A percentile compares a stretch with the other conserved stretches of the same genome.
phyloP scores from a whole-genome alignment of 75 land plant species.

The Gnetum montanum region DNA sequence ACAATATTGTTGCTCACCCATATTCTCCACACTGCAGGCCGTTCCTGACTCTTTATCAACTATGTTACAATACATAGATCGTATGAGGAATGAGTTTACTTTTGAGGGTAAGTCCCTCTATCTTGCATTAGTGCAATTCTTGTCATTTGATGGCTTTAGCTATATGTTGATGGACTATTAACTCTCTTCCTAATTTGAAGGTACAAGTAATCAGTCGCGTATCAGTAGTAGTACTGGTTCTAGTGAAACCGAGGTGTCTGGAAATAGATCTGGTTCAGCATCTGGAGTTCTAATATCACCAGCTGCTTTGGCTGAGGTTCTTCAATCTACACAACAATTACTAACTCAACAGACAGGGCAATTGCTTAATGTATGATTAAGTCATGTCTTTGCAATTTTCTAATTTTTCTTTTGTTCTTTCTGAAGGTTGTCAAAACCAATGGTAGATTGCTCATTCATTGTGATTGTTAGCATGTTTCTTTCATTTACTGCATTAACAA shows the following conservation, averaged over 20 bases:
- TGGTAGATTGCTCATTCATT: too few species aligned
- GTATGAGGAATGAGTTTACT: constrained; percentile 58
- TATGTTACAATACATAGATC: constrained; percentile 59
- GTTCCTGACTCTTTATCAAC: constrained; percentile 93
- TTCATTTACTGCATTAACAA: too few species aligned
- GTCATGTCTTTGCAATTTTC: constrained; percentile 13
- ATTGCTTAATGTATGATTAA: constrained; percentile 52
- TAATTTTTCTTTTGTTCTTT: not conserved
- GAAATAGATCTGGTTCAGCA: constrained; percentile 1
- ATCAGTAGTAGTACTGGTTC: constrained; percentile 4
- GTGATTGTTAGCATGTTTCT: too few species aligned
- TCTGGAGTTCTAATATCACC: constrained; percentile 45
- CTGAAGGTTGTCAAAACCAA: not conserved
- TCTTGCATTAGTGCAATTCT: too few species aligned
- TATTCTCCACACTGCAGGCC: constrained; percentile 36
- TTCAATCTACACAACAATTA: constrained; percentile 48
- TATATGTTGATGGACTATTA: too few species aligned
- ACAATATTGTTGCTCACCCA: not conserved
- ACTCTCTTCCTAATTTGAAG: too few species aligned
- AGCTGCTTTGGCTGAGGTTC: constrained; percentile 59
- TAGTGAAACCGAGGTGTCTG: constrained; percentile 1
- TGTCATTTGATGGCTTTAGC: too few species aligned
- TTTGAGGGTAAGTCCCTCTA: constrained; percentile 38
- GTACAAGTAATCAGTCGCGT: too few species aligned
- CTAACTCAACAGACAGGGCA: constrained; percentile 51